phyloP scores from a whole-genome alignment of 139 green algal genomes.

The Gonium pectorale region DNA sequence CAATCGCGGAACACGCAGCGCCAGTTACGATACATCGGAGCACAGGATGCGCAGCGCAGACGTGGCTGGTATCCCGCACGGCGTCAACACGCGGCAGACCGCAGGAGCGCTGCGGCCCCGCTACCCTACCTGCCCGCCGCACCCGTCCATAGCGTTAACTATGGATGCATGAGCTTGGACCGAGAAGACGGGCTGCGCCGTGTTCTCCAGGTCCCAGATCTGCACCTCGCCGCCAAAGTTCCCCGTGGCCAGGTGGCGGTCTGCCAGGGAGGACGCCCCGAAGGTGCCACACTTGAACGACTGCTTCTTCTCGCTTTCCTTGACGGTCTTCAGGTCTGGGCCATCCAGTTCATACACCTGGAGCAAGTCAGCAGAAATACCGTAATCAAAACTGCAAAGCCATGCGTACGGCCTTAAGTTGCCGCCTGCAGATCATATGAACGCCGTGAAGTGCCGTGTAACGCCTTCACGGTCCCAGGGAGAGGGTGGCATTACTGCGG shows the following conservation, averaged over 20 bases:
- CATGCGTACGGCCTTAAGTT: neutral
- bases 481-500: too few relatives aligned
- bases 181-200: constrained; percentile 65
- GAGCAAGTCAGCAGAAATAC: neutral
- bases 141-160: constrained; percentile 88
- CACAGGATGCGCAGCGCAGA: too few relatives aligned
- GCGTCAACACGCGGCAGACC: too few relatives aligned
- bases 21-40: too few relatives aligned
- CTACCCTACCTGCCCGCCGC: constrained; percentile 74
- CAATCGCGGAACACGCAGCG: too few relatives aligned
- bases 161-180: constrained; percentile 83
- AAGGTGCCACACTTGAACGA: constrained; percentile 88
- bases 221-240: constrained; percentile 80
- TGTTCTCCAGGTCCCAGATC: constrained; percentile 85
- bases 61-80: too few relatives aligned
- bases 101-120: too few relatives aligned
- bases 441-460: too few relatives aligned
- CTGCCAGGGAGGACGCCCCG: constrained; percentile 71
- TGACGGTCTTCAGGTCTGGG: constrained; percentile 67
- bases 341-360: constrained; percentile 82
- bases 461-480: too few relatives aligned
- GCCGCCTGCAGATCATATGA: too few relatives aligned
- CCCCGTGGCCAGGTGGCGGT: constrained; percentile 80
- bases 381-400: neutral
- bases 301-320: constrained; percentile 67